phyloP scores from a whole-genome alignment of 2,329 filamentous ascomycete genomes.

The Penicillium occitanis region DNA sequence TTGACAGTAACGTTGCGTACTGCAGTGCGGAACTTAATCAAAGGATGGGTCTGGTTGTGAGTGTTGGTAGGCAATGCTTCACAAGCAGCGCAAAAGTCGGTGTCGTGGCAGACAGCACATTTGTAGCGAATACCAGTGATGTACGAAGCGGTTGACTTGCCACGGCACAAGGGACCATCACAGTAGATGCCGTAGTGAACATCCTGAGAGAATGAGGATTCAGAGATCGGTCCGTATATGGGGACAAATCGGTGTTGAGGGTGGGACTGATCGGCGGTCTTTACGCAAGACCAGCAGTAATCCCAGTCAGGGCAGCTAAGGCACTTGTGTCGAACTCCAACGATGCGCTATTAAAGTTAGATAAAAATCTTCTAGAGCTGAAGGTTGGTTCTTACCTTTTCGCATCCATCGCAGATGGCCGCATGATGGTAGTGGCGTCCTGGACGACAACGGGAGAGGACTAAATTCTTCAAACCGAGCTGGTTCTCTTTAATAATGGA shows the following conservation, averaged over 20 bases:
- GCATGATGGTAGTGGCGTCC: slow-evolving; percentile 81
- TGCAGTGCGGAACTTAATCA: slow-evolving; percentile 95
- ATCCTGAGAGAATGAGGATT: slow-evolving; percentile 48
- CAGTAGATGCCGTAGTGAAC: slow-evolving; percentile 87
- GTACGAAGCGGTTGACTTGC: slow-evolving; percentile 48
- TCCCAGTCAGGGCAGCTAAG: slow-evolving; percentile 97
- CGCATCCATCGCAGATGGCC: slow-evolving; percentile 92
- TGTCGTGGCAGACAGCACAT: slow-evolving; percentile 92
- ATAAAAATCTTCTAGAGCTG: not conserved
- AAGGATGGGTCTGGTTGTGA: slow-evolving; percentile 93
- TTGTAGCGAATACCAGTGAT: slow-evolving; percentile 92
- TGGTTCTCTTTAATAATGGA: slow-evolving; percentile 53
- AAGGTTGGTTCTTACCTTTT: slow-evolving; percentile 56
- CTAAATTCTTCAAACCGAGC: slow-evolving; percentile 59
- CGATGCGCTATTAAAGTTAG: slow-evolving; percentile 60
- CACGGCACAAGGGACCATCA: slow-evolving; percentile 83
- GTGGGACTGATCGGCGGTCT: slow-evolving; percentile 67
- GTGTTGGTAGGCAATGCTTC: slow-evolving; percentile 80
- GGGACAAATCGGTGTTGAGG: slow-evolving; percentile 84
- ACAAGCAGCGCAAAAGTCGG: slow-evolving; percentile 91
- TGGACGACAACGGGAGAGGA: slow-evolving; percentile 68
- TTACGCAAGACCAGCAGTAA: slow-evolving; percentile 77
- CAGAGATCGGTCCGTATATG: slow-evolving; percentile 69
- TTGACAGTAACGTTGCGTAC: slow-evolving; percentile 84
- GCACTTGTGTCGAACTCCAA: slow-evolving; percentile 93